These are phyloP conservation scores for Lactarius psammicola DNA, from an alignment of 768 basidiomycete species.

Conservation along the genomic window DNA sequence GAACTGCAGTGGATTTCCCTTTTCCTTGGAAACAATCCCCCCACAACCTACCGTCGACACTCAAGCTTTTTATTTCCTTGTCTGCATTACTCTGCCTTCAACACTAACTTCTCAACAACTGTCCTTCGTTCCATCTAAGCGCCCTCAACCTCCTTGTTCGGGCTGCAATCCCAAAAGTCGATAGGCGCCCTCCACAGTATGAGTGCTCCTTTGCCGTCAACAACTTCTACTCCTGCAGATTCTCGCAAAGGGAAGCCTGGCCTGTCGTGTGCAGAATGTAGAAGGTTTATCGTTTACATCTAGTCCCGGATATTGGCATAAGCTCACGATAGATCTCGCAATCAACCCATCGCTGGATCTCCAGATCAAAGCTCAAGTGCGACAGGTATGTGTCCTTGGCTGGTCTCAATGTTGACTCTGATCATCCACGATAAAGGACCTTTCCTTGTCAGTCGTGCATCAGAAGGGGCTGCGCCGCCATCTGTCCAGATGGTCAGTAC, in stretches of 20 bases:
- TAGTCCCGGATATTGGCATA: not conserved
- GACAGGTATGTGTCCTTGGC: slow-evolving; percentile 39
- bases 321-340: not conserved
- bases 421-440: slow-evolving; percentile 35
- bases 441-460: slow-evolving; percentile 58
- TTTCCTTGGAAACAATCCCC: not conserved
- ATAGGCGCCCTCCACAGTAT: slow-evolving; percentile 6
- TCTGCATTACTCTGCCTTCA: not conserved
- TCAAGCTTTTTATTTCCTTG: not conserved
- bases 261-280: slow-evolving; percentile 53
- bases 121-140: not conserved
- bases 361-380: slow-evolving; percentile 54
- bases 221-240: slow-evolving; percentile 15
- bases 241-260: slow-evolving; percentile 37
- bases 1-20: slow-evolving; percentile 7
- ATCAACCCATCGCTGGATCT: not conserved
- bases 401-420: not conserved
- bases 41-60: not conserved
- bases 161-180: not conserved
- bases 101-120: not conserved
- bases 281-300: slow-evolving; percentile 38
- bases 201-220: slow-evolving; percentile 14
- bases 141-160: not conserved
- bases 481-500: slow-evolving; percentile 50
- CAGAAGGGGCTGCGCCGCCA: slow-evolving; percentile 50